Evolutionary conservation across 2,329 filamentous ascomycete species (phyloP).

Genomic region (Botrytis hyacinthi): DNA sequence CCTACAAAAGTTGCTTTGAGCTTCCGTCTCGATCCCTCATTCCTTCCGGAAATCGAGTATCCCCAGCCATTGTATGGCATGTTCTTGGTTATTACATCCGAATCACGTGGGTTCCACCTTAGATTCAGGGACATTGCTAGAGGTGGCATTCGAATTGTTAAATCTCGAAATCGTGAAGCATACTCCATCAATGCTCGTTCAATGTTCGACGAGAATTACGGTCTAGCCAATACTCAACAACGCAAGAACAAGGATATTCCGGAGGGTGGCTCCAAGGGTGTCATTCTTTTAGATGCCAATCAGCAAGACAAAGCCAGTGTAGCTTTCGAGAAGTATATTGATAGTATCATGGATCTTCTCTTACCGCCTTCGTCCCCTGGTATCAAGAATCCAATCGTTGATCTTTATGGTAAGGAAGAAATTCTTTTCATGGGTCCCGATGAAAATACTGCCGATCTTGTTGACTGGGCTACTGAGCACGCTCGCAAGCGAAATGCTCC

Average conservation of each 20-base stretch:
- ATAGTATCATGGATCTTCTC: conserved; percentile 93
- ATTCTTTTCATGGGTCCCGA: conserved; percentile 99
- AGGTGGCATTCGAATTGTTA: conserved; percentile 97
- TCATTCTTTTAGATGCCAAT: conserved; percentile 88
- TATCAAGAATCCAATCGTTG: conserved; percentile 98
- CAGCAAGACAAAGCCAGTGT: conserved; percentile 91
- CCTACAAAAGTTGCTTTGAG: conserved; percentile 97
- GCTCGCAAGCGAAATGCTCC: conserved; percentile 82
- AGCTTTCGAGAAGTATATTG: conserved; percentile 99
- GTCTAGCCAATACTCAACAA: conserved; percentile 95
- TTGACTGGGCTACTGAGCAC: conserved; percentile 98
- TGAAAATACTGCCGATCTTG: conserved; percentile 96
- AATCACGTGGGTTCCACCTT: conserved; percentile 95
- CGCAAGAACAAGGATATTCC: conserved; percentile 99
- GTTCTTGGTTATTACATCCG: conserved; percentile 97
- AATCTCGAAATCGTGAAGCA: conserved; percentile 92
- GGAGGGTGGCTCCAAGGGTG: conserved; percentile 96
- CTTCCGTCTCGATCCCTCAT: conserved; percentile 87
- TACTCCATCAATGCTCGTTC: conserved; percentile 96
- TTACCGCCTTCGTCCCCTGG: conserved; percentile 86
- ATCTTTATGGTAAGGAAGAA: conserved; percentile 90
- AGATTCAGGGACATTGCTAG: conserved; percentile 96
- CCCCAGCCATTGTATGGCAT: conserved; percentile 92
- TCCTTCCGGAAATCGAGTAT: conserved; percentile 90
- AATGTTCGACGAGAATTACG: conserved; percentile 98